Conservation (phyloP, 129 eudicot genomes). For the Kitagawia praeruptora region DNA sequence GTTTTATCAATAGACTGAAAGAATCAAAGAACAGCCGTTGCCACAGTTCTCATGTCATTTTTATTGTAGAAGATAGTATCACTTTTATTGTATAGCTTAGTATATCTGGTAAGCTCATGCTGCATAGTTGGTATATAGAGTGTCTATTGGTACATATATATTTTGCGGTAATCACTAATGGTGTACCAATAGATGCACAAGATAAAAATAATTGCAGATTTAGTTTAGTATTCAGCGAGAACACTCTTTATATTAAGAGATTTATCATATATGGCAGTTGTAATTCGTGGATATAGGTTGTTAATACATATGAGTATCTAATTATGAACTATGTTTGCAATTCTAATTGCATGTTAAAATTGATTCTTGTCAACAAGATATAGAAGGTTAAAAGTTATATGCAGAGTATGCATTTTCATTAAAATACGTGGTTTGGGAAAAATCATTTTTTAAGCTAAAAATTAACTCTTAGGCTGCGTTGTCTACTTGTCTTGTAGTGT, state of each 20-base stretch:
- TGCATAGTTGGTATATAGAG: background rate
- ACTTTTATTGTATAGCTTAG: background rate
- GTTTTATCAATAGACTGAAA: background rate
- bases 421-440: background rate
- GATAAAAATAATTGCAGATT: background rate
- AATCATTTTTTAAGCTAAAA: background rate
- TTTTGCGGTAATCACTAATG: background rate
- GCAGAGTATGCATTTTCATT: background rate
- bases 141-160: background rate
- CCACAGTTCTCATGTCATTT: background rate
- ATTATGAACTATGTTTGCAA: background rate
- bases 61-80: background rate
- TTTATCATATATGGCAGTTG: background rate
- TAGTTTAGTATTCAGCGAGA: background rate
- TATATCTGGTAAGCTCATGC: background rate
- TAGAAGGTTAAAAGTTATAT: background rate
- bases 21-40: background rate
- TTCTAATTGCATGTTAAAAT: background rate
- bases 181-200: background rate
- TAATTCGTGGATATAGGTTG: background rate
- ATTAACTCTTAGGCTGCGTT: background rate
- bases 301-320: background rate
- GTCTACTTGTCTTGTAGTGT: background rate
- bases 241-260: background rate
- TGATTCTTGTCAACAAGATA: background rate